A percentile compares a stretch with the other conserved stretches of the same genome.
These are phyloP conservation scores for Podaxis sp. DNA, from an alignment of 768 basidiomycete genomes.

Conservation along the genomic window DNA sequence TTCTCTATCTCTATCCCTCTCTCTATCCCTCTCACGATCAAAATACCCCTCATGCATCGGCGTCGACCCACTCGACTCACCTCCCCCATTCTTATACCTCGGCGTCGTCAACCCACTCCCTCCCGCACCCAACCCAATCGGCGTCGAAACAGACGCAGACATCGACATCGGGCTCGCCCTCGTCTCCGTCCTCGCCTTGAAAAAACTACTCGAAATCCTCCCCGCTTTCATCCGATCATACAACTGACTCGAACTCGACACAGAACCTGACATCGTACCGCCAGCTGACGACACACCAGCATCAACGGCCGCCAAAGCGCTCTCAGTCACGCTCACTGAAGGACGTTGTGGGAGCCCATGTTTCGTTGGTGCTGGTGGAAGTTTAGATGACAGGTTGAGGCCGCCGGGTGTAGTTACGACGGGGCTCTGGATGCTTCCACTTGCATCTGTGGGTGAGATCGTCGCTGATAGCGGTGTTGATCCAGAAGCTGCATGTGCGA, in stretches of 20 bases:
- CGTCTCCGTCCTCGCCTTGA: slow-evolving; percentile 13
- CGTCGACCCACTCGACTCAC: slow-evolving; percentile 4
- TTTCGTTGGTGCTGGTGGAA: neutral
- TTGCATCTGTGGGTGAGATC: neutral
- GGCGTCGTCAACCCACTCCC: neutral
- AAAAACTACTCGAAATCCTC: slow-evolving; percentile 20
- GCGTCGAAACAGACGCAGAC: neutral
- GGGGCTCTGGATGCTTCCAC: neutral
- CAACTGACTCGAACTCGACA: neutral
- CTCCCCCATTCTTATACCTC: slow-evolving; percentile 1
- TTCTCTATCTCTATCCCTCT: neutral
- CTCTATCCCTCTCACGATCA: slow-evolving; percentile 25
- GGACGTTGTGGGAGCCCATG: neutral
- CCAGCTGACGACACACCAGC: neutral
- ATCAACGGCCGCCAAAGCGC: neutral
- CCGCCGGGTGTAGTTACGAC: neutral
- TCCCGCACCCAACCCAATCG: neutral
- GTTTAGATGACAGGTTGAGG: neutral
- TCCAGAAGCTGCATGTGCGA: slow-evolving; percentile 6
- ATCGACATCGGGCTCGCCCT: slow-evolving; percentile 18
- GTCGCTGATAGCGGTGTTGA: neutral
- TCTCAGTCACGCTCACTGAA: neutral
- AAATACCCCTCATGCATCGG: slow-evolving; percentile 12
- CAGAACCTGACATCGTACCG: neutral
- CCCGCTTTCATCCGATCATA: slow-evolving; percentile 4